phyloP scores from a whole-genome alignment of 441 rosid species.

The Corymbia citriodora region DNA sequence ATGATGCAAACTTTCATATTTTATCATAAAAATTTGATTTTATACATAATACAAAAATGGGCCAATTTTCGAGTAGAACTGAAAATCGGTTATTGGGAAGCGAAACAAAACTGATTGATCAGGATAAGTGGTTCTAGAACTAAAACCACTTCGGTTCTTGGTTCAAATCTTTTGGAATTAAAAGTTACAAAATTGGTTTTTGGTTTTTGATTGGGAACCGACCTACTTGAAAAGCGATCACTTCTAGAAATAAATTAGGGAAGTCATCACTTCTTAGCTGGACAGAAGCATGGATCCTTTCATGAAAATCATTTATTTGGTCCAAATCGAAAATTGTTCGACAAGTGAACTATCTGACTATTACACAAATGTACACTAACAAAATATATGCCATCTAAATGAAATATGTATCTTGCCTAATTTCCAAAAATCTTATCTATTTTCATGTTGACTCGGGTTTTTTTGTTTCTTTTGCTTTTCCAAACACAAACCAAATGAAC shows the following conservation, averaged over 20 bases:
- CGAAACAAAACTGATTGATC: too few relatives aligned
- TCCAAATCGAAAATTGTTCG: too few relatives aligned
- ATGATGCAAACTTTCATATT: background rate
- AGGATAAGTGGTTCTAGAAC: background rate
- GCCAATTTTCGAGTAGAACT: background rate
- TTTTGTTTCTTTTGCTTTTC: background rate
- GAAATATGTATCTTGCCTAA: background rate
- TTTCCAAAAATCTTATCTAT: background rate
- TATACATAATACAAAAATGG: background rate
- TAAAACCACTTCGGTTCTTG: background rate
- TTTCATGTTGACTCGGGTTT: background rate
- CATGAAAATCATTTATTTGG: background rate
- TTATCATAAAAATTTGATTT: background rate
- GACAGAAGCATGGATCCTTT: background rate
- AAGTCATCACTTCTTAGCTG: background rate
- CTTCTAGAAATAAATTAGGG: background rate
- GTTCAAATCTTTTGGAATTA: background rate
- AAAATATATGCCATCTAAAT: background rate
- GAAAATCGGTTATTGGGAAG: background rate
- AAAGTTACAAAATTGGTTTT: accelerated
- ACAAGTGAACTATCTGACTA: too few relatives aligned
- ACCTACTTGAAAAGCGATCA: background rate
- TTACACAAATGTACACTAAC: too few relatives aligned
- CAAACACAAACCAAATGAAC: background rate
- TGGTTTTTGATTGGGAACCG: background rate